These are phyloP conservation scores for Chrysoporthe deuterocubensis DNA, from an alignment of 2,329 filamentous ascomycete genomes.

Conservation along the genomic window DNA sequence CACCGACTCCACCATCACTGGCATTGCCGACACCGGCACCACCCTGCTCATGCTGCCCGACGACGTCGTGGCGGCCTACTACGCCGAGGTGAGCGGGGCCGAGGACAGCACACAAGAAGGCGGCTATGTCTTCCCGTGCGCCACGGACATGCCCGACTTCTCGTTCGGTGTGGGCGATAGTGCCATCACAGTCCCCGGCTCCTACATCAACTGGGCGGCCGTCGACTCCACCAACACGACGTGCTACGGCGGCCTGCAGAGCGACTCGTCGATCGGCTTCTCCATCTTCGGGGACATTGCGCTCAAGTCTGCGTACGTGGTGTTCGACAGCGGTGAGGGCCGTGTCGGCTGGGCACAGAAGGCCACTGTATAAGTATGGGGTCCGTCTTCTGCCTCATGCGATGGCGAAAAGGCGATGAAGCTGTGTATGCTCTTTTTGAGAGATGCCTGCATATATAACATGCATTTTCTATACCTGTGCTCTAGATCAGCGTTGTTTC, in stretches of 20 bases:
- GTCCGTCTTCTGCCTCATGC: not conserved
- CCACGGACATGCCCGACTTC: constrained; percentile 45
- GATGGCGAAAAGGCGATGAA: not conserved
- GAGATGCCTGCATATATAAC: not conserved
- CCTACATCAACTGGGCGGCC: constrained; percentile 42
- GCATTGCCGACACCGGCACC: constrained; percentile 56
- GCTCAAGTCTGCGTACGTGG: constrained; percentile 38
- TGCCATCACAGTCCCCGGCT: constrained; percentile 47
- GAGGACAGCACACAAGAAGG: constrained; percentile 41
- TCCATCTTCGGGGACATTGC: constrained; percentile 37
- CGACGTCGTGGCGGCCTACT: constrained; percentile 49
- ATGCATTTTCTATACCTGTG: not conserved
- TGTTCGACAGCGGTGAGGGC: constrained; percentile 40
- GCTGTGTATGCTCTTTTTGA: not conserved
- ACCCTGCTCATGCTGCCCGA: constrained; percentile 52
- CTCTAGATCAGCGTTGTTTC: not conserved
- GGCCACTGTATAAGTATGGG: constrained; percentile 12
- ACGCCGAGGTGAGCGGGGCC: constrained; percentile 45
- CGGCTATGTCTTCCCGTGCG: constrained; percentile 50
- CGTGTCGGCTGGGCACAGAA: constrained; percentile 47
- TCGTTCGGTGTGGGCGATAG: constrained; percentile 47
- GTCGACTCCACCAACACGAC: constrained; percentile 29
- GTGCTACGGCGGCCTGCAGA: constrained; percentile 44
- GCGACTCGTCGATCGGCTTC: constrained; percentile 33
- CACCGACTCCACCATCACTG: constrained; percentile 34